These are phyloP conservation scores for Cantharellus anzutake DNA, from an alignment of 768 basidiomycete genomes.

Conservation along the genomic window DNA sequence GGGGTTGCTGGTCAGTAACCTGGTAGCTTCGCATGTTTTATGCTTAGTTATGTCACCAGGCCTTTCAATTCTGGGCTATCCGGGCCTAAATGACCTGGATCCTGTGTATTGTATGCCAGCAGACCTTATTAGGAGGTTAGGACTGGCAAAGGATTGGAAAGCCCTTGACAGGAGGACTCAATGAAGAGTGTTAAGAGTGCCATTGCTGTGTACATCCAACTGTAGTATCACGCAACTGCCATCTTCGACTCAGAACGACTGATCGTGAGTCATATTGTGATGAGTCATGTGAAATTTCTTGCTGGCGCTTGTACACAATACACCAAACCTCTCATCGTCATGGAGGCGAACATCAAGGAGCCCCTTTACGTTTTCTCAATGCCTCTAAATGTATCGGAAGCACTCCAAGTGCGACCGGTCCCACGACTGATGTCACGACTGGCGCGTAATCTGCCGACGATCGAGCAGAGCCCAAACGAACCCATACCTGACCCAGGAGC, in stretches of 20 bases:
- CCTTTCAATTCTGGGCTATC: conserved; percentile 75
- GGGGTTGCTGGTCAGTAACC: conserved; percentile 56
- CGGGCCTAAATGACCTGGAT: conserved; percentile 67
- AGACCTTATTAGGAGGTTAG: conserved; percentile 42
- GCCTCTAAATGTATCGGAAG: conserved; percentile 4
- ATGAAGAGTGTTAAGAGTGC: not conserved
- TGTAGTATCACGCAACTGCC: too few species aligned
- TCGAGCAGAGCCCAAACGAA: not conserved
- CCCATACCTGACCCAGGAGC: not conserved
- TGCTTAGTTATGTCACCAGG: conserved; percentile 25
- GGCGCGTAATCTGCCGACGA: not conserved
- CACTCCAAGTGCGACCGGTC: conserved; percentile 1
- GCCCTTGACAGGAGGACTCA: conserved; percentile 18
- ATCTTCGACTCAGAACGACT: too few species aligned
- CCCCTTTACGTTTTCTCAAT: conserved; percentile 9
- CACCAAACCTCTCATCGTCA: not conserved
- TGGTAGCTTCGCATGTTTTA: not conserved
- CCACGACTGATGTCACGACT: not conserved
- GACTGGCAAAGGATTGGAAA: conserved; percentile 49
- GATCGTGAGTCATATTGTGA: too few species aligned
- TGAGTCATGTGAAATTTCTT: too few species aligned
- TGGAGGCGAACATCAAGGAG: not conserved
- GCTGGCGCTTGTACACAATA: too few species aligned
- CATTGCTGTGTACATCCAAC: too few species aligned
- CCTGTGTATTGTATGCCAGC: conserved; percentile 96